A percentile compares a stretch with the other conserved stretches of the same genome.
Evolutionary conservation across 2,329 filamentous ascomycete genomes (phyloP).

Genomic region (Diaporthe nobilis): DNA sequence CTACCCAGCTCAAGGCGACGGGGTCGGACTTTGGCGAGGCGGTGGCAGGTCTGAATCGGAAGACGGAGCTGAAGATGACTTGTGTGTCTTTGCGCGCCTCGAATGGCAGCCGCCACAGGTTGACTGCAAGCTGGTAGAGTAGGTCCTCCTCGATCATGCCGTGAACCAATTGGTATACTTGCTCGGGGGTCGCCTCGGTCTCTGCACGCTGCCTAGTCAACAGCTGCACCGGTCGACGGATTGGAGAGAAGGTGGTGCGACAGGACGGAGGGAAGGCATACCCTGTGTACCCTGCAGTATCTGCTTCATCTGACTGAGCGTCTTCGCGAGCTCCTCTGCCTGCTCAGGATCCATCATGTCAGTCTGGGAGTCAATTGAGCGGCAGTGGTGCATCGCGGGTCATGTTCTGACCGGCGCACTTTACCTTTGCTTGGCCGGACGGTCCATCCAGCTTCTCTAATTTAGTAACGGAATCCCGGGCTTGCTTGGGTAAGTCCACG

Average conservation of each 20-base stretch:
- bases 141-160: conserved; percentile 91
- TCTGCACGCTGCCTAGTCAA: conserved; percentile 66
- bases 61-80: conserved; percentile 94
- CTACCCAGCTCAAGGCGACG: conserved; percentile 88
- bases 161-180: conserved; percentile 87
- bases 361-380: conserved; percentile 34
- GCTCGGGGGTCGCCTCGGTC: conserved; percentile 86
- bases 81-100: conserved; percentile 97
- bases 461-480: conserved; percentile 67
- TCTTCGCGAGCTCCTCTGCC: conserved; percentile 89
- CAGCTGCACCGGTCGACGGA: conserved; percentile 2
- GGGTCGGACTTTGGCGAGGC: conserved; percentile 80
- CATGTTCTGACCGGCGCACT: conserved; percentile 8
- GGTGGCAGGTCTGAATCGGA: conserved; percentile 85
- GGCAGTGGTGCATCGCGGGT: background rate
- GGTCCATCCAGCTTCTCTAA: conserved; percentile 59
- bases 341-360: conserved; percentile 53
- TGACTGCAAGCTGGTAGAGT: conserved; percentile 84
- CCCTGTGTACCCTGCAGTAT: conserved; percentile 94
- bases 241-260: background rate
- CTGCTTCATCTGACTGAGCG: conserved; percentile 91
- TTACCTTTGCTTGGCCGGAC: conserved; percentile 60
- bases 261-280: conserved; percentile 54
- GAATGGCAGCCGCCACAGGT: conserved; percentile 89
- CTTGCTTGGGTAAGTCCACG: conserved; percentile 69